phyloP scores from a whole-genome alignment of 495 filamentous ascomycete species.

The Podospora australis region DNA sequence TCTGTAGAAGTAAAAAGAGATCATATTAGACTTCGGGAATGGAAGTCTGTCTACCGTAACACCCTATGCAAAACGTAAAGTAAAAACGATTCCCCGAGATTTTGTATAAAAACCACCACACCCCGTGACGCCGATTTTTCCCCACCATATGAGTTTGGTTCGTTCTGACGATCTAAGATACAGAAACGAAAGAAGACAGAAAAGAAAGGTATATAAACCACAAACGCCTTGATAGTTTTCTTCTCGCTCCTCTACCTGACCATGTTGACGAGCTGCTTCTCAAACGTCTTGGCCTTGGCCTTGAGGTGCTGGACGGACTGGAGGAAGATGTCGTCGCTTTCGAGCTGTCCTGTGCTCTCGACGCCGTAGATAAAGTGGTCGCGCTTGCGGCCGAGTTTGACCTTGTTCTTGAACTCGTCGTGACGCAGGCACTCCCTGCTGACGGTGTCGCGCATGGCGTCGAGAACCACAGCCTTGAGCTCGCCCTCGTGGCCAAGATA shows the following conservation, averaged over 20 bases:
- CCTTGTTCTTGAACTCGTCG: slow-evolving; percentile 88
- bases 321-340: slow-evolving; percentile 84
- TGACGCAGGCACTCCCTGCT: slow-evolving; percentile 88
- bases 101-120: too few species aligned
- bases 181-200: background rate
- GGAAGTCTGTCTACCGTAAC: too few species aligned
- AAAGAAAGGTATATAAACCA: background rate
- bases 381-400: slow-evolving; percentile 78
- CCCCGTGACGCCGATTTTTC: too few species aligned
- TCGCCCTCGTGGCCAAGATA: slow-evolving; percentile 69
- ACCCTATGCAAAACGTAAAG: too few species aligned
- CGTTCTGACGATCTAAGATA: background rate
- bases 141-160: too few species aligned
- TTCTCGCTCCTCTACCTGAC: slow-evolving; percentile 26
- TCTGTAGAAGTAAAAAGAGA: too few species aligned
- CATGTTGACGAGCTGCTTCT: slow-evolving; percentile 45
- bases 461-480: slow-evolving; percentile 75
- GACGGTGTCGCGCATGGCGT: slow-evolving; percentile 87
- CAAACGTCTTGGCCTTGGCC: slow-evolving; percentile 52
- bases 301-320: slow-evolving; percentile 80
- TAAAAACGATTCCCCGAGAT: too few species aligned
- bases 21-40: too few species aligned
- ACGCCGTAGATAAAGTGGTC: slow-evolving; percentile 98
- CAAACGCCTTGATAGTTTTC: background rate
- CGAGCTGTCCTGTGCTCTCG: slow-evolving; percentile 90